Conservation (phyloP, 2,329 filamentous ascomycete species). For the Sporothrix globosa region DNA sequence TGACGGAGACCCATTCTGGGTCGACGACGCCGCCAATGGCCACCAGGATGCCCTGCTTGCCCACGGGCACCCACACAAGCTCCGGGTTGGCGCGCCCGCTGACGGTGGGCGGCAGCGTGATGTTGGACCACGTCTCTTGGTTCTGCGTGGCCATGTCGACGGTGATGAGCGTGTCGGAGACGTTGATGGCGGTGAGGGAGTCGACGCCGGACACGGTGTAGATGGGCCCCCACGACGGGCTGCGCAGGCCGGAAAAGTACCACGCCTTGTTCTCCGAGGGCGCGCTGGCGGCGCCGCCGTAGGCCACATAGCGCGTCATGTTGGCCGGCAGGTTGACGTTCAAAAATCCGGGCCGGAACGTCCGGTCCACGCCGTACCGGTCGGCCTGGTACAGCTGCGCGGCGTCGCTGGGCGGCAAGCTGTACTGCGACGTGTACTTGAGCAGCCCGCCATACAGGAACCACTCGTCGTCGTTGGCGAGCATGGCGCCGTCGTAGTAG, state of each 20-base stretch:
- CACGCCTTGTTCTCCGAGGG: slow-evolving; percentile 72
- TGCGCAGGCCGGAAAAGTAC: slow-evolving; percentile 68
- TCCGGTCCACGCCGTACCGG: slow-evolving; percentile 53
- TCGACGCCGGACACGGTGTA: slow-evolving; percentile 44
- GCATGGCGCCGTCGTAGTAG: slow-evolving; percentile 65
- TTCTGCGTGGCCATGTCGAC: slow-evolving; percentile 61
- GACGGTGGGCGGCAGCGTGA: slow-evolving; percentile 54
- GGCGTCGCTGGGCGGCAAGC: slow-evolving; percentile 48
- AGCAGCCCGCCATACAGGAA: slow-evolving; percentile 66
- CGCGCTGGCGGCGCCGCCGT: slow-evolving; percentile 64
- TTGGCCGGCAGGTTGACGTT: slow-evolving; percentile 47
- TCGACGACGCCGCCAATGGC: slow-evolving; percentile 74
- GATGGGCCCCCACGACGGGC: slow-evolving; percentile 55
- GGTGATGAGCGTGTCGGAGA: slow-evolving; percentile 62
- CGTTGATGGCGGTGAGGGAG: slow-evolving; percentile 47
- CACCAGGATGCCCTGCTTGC: slow-evolving; percentile 73
- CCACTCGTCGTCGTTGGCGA: slow-evolving; percentile 66
- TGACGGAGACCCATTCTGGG: slow-evolving; percentile 52
- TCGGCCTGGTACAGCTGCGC: slow-evolving; percentile 58
- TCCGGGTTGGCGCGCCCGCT: slow-evolving; percentile 64
- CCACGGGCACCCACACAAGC: slow-evolving; percentile 76
- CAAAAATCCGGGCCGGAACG: slow-evolving; percentile 52
- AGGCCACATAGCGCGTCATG: slow-evolving; percentile 65
- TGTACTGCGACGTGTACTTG: slow-evolving; percentile 43
- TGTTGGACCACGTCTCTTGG: slow-evolving; percentile 60